Evolutionary conservation across 2,329 filamentous ascomycete genomes (phyloP).

Genomic region (Alternaria brassicae): DNA sequence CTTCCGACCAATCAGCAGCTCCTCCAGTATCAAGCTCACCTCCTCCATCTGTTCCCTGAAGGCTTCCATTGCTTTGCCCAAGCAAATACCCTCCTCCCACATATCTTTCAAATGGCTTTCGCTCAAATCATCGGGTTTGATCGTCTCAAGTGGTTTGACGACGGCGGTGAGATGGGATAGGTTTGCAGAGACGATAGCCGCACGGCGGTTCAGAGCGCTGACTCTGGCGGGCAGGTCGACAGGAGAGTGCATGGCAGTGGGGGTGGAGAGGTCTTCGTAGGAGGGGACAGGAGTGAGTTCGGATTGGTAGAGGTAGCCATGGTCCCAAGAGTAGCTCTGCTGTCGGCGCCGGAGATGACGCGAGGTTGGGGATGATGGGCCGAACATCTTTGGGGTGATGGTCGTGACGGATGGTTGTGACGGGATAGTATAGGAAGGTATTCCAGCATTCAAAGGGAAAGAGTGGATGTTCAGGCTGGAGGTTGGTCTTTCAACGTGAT

Average conservation of each 20-base stretch:
- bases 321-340: conserved; percentile 8
- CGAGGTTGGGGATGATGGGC: not conserved
- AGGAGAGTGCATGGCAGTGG: not conserved
- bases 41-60: conserved; percentile 7
- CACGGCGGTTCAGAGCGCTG: conserved; percentile 7
- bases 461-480: not conserved
- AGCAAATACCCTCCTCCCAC: not conserved
- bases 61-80: conserved; percentile 5
- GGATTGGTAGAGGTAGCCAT: conserved; percentile 2
- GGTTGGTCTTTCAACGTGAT: not conserved
- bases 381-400: not conserved
- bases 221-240: conserved; percentile 7
- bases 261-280: not conserved
- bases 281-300: not conserved
- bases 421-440: not conserved
- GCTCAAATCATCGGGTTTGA: not conserved
- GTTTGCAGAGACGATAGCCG: conserved; percentile 5
- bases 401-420: too few relatives aligned
- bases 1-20: not conserved
- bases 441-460: not conserved
- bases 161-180: conserved; percentile 8
- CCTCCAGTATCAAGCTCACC: conserved; percentile 18
- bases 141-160: conserved; percentile 8
- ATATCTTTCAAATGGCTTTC: conserved; percentile 7
- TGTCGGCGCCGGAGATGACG: not conserved